A percentile compares a stretch with the other conserved stretches of the same genome.
phyloP scores from a whole-genome alignment of 2,329 filamentous ascomycete species.

The Cladosporium sphaerospermum region DNA sequence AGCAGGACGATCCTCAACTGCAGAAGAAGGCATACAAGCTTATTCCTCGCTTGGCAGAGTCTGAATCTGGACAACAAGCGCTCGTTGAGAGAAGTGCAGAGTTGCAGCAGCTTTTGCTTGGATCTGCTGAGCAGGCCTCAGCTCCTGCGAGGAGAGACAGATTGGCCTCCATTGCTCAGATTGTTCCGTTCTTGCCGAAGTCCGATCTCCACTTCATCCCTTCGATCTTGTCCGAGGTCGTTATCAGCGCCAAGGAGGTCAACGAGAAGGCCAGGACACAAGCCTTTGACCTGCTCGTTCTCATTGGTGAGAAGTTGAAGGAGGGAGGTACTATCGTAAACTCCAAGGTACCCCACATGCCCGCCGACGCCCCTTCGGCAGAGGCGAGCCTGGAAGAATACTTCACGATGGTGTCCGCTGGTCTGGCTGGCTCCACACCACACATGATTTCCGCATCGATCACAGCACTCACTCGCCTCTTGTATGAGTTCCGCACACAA shows the following conservation, averaged over 20 bases:
- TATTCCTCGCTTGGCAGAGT: conserved; percentile 81
- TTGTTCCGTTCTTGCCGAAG: conserved; percentile 72
- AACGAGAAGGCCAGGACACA: conserved; percentile 89
- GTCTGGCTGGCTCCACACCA: conserved; percentile 83
- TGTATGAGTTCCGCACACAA: conserved; percentile 78
- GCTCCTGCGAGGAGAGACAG: conserved; percentile 81
- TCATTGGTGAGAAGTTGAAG: conserved; percentile 79
- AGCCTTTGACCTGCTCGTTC: conserved; percentile 83
- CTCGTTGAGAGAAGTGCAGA: conserved; percentile 69
- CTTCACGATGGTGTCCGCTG: conserved; percentile 96
- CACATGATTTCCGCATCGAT: conserved; percentile 99
- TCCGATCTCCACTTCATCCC: conserved; percentile 88
- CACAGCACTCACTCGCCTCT: conserved; percentile 83
- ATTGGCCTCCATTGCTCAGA: conserved; percentile 70
- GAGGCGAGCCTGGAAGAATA: conserved; percentile 86
- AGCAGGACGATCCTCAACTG: conserved; percentile 77
- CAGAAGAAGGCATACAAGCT: conserved; percentile 99
- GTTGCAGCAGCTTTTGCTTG: conserved; percentile 73
- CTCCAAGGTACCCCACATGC: conserved; percentile 81
- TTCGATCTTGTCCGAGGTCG: conserved; percentile 82
- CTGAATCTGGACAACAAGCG: conserved; percentile 68
- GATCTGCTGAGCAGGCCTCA: conserved; percentile 76
- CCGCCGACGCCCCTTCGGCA: conserved; percentile 65
- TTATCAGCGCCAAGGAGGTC: conserved; percentile 94
- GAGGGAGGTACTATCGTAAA: conserved; percentile 73